Conservation (phyloP, 352 stramenopile species). For the Pythium brachiatum region DNA sequence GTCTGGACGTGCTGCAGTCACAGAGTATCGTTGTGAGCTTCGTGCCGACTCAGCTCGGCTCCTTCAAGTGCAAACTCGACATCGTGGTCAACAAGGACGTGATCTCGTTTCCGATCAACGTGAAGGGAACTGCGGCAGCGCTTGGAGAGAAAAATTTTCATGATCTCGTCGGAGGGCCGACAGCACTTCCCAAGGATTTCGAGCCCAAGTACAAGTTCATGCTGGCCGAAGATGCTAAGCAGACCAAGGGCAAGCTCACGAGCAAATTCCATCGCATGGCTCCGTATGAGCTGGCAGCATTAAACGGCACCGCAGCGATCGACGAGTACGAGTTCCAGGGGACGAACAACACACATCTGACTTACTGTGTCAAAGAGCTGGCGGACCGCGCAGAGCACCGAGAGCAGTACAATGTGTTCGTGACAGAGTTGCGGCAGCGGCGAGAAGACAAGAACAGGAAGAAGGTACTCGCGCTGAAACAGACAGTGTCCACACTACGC, state of each 20-base stretch:
- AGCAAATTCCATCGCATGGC: slow-evolving; percentile 53
- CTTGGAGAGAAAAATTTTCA: slow-evolving; percentile 38
- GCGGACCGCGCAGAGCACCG: slow-evolving; percentile 62
- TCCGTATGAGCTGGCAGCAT: slow-evolving; percentile 55
- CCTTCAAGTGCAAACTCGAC: slow-evolving; percentile 48
- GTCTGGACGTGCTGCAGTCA: slow-evolving; percentile 82
- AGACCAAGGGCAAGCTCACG: slow-evolving; percentile 50
- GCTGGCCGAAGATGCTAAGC: slow-evolving; percentile 65
- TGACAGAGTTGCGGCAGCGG: slow-evolving; percentile 40
- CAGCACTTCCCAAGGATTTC: slow-evolving; percentile 84
- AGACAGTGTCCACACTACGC: slow-evolving; percentile 40
- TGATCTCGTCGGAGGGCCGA: slow-evolving; percentile 49
- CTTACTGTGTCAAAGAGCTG: slow-evolving; percentile 84
- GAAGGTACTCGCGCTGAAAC: slow-evolving; percentile 37
- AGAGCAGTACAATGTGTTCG: slow-evolving; percentile 66
- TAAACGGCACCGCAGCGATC: slow-evolving; percentile 67
- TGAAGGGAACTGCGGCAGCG: slow-evolving; percentile 60
- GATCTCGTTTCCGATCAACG: slow-evolving; percentile 49
- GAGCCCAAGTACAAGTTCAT: slow-evolving; percentile 89
- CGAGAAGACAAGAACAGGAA: slow-evolving; percentile 30
- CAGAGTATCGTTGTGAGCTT: slow-evolving; percentile 91
- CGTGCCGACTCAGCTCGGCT: slow-evolving; percentile 80
- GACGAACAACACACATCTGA: slow-evolving; percentile 83
- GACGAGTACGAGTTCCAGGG: slow-evolving; percentile 83
- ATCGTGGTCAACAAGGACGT: slow-evolving; percentile 52